These are phyloP conservation scores for Fusarium torulosum DNA, from an alignment of 2,329 filamentous ascomycete species.

Conservation along the genomic window DNA sequence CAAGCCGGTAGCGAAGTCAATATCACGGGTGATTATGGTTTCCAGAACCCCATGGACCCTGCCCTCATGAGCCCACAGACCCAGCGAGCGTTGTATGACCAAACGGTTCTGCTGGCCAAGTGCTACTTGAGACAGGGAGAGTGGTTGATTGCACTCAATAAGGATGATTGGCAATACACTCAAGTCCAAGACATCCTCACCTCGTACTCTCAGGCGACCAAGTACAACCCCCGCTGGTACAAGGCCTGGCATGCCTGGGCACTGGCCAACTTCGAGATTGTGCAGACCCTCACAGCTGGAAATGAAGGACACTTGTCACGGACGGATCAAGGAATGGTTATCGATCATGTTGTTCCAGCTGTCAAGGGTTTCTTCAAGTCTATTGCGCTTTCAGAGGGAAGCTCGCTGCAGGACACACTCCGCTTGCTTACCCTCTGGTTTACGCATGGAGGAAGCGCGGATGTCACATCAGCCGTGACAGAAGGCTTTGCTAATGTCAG, in stretches of 20 bases:
- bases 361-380: conserved; percentile 98
- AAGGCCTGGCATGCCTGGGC: conserved; percentile 99
- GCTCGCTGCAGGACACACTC: conserved; percentile 94
- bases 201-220: conserved; percentile 92
- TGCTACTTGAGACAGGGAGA: conserved; percentile 97
- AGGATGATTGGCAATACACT: conserved; percentile 88
- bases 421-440: conserved; percentile 96
- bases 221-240: conserved; percentile 95
- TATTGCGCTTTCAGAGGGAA: conserved; percentile 89
- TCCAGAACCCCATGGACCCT: conserved; percentile 62
- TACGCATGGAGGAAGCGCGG: conserved; percentile 85
- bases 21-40: conserved; percentile 62
- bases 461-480: conserved; percentile 88
- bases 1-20: conserved; percentile 62
- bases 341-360: conserved; percentile 92
- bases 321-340: conserved; percentile 74
- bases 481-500: conserved; percentile 93
- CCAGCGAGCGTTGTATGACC: conserved; percentile 68
- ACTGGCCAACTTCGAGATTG: conserved; percentile 97
- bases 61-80: conserved; percentile 62
- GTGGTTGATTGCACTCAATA: conserved; percentile 89
- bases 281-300: conserved; percentile 80
- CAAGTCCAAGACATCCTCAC: conserved; percentile 88
- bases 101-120: conserved; percentile 84
- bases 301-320: conserved; percentile 64